Evolutionary conservation across 495 filamentous ascomycete species (phyloP), one percentile per base, ranked within the genome.

Genomic region (Talaromyces thailandensis): DNA sequence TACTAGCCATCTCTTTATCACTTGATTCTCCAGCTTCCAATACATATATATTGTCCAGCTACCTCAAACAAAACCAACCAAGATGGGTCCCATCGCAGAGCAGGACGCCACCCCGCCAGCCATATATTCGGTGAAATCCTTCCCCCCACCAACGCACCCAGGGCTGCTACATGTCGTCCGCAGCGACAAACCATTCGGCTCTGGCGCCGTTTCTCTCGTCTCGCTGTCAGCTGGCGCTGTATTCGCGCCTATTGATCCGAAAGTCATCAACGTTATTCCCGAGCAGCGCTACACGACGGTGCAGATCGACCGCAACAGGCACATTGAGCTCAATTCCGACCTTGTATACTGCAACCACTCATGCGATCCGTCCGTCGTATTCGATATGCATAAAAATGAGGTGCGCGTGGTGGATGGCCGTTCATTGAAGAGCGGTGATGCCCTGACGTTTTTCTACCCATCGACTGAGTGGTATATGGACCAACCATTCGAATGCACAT

Each of bases 361-460:
- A 2, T 88, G 85, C 72, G 76, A 78, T 56, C 85, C 84, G 28
- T 77, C 77, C 62, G 77, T 88, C 29, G 76, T 82, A 37, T 86
- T 86, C 66, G 84, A 87, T 71, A 86, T 80, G 69, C 66, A 66
- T 48, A 73, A 71, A 64, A 71, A 77, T 64, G 75, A 76, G 64
- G 70, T 87, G 65, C 67, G 84, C 25, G 84, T 78, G 18, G 14
- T n/a, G 1, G 75, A 76, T 12, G 72, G 74, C 23, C 78, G 79
- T 24, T 69, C 86, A 48, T 25, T 62, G 45, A 68, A 75, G 32
- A 66, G 66, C 9, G 84, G 84, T 60, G 79, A 87, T 53, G 80
- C 82, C 66, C 68, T 87, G 53, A 86, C 85, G 65, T 87, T 86
- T 75, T 88, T 88, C 72, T 88, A 88, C 70, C 85, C 85, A 4